These are phyloP conservation scores for Silene uniflora DNA, from an alignment of 148 eudicot species.

Conservation along the genomic window DNA sequence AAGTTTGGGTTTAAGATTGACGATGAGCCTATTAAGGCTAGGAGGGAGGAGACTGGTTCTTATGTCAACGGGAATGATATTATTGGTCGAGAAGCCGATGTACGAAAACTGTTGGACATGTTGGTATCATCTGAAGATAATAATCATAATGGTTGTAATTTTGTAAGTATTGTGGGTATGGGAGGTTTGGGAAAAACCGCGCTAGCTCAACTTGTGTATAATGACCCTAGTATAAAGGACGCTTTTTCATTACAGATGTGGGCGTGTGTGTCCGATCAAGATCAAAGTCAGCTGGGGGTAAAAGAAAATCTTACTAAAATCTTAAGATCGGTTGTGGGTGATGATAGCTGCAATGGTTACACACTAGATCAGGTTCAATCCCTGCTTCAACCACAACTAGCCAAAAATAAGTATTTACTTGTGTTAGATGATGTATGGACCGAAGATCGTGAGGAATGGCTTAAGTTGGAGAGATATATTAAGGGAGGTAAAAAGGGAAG, in stretches of 20 bases:
- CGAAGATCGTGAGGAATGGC: background rate
- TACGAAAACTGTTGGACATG: background rate
- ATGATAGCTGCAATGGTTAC: too few species aligned
- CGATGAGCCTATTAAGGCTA: background rate
- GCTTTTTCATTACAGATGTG: slow-evolving; percentile 28
- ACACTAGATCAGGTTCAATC: too few species aligned
- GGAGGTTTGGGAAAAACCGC: slow-evolving; percentile 36
- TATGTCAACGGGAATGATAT: background rate
- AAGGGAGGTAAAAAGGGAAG: background rate
- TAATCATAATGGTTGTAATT: background rate
- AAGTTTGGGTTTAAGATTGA: background rate
- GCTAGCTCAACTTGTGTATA: slow-evolving; percentile 27
- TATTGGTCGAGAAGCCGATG: background rate
- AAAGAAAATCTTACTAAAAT: too few species aligned
- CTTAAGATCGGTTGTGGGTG: too few species aligned
- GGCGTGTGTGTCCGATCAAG: slow-evolving; percentile 28
- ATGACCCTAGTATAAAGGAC: slow-evolving; percentile 10
- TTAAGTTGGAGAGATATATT: background rate
- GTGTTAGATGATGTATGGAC: background rate
- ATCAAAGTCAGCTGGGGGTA: background rate
- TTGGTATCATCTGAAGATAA: background rate
- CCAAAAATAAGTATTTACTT: background rate
- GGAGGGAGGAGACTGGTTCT: slow-evolving; percentile 19
- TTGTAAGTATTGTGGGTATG: slow-evolving; percentile 27
- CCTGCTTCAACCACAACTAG: too few species aligned